These are phyloP conservation scores for Cytospora leucostoma DNA, from an alignment of 2,329 filamentous ascomycete genomes.

Conservation along the genomic window DNA sequence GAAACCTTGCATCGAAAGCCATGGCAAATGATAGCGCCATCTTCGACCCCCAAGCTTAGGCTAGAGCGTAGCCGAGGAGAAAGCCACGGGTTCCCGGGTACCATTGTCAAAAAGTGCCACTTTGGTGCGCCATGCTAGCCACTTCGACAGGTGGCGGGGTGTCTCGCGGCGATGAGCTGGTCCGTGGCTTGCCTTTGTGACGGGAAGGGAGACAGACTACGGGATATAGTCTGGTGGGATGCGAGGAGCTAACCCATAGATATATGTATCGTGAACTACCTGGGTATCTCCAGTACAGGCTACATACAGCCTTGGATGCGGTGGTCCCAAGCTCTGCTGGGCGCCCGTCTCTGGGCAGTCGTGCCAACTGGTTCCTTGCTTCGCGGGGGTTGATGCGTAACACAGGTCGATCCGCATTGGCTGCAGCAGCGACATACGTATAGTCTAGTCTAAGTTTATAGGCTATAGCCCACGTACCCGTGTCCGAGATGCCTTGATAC, in stretches of 20 bases:
- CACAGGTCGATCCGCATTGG: too few relatives aligned
- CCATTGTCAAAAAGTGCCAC: not conserved
- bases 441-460: too few relatives aligned
- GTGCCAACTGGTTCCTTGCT: too few relatives aligned
- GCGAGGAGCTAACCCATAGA: not conserved
- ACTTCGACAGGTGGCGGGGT: not conserved
- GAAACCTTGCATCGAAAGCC: not conserved
- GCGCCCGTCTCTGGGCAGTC: too few relatives aligned
- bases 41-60: not conserved
- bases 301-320: too few relatives aligned
- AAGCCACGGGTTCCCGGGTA: too few relatives aligned
- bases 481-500: not conserved
- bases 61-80: not conserved
- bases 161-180: not conserved
- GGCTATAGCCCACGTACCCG: not conserved
- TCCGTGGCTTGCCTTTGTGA: not conserved
- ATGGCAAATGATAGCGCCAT: not conserved
- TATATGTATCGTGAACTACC: not conserved
- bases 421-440: too few relatives aligned
- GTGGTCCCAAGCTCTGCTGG: too few relatives aligned
- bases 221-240: not conserved
- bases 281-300: too few relatives aligned
- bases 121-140: not conserved
- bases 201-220: not conserved
- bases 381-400: too few relatives aligned